Evolutionary conservation across 1,284 basidiomycete genomes (phyloP).

Genomic region (Ustilago tritici): DNA sequence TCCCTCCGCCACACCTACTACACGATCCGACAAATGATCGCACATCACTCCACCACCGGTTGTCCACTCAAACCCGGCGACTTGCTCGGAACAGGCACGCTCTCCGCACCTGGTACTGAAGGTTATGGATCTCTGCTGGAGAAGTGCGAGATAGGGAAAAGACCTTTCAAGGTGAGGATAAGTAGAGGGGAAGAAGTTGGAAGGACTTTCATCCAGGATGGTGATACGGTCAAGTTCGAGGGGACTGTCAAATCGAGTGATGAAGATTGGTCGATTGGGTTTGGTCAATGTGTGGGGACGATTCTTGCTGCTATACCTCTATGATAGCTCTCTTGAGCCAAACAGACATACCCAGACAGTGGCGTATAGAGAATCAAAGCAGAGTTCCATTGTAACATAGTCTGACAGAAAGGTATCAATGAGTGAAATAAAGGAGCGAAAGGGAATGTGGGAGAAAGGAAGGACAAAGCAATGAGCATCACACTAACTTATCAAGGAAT

Average conservation of each 20-base stretch:
- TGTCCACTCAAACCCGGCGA: conserved; percentile 36
- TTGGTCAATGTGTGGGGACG: conserved; percentile 26
- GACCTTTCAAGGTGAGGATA: conserved; percentile 7
- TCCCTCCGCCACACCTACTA: conserved; percentile 43
- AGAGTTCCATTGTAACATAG: conserved; percentile 5
- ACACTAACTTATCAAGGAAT: neutral
- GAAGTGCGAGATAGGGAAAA: conserved; percentile 15
- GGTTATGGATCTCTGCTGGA: conserved; percentile 34
- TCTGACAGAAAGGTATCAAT: no score
- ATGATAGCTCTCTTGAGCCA: neutral
- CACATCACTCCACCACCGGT: conserved; percentile 47
- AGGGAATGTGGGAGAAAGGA: neutral
- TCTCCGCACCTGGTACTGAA: conserved; percentile 26
- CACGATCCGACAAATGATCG: conserved; percentile 44
- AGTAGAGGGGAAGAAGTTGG: neutral
- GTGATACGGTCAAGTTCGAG: conserved; percentile 21
- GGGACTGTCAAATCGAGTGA: neutral
- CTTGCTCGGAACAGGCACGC: conserved; percentile 42
- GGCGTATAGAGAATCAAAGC: neutral
- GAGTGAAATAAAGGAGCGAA: neutral
- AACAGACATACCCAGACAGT: neutral
- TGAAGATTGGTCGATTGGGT: conserved; percentile 12
- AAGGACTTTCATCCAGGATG: conserved; percentile 32
- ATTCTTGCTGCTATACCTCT: conserved; percentile 26
- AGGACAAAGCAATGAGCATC: neutral